Conservation (phyloP, 2,329 filamentous ascomycete species). For the Colletotrichum camelliae region DNA sequence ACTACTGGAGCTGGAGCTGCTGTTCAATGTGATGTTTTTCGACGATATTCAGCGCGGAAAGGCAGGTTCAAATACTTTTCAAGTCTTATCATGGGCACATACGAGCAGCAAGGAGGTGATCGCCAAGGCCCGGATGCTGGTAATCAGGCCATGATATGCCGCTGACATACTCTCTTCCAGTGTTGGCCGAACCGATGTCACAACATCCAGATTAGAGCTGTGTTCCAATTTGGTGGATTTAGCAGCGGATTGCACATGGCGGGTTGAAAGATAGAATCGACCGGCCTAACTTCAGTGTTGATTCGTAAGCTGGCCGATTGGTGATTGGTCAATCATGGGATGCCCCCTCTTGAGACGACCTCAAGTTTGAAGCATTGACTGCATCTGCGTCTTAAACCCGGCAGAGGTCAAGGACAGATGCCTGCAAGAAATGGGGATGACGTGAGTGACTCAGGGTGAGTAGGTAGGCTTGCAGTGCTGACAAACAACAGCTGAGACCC, state of each 20-base stretch:
- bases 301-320: neutral
- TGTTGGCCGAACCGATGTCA: neutral
- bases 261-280: neutral
- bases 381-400: neutral
- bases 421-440: neutral
- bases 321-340: neutral
- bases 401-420: neutral
- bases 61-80: neutral
- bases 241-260: neutral
- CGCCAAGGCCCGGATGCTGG: neutral
- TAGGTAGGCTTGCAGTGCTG: neutral
- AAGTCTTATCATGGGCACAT: neutral
- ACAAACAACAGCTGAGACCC: neutral
- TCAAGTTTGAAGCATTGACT: neutral
- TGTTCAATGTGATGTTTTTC: neutral
- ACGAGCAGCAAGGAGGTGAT: neutral
- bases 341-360: neutral
- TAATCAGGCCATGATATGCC: neutral
- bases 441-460: neutral
- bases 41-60: neutral
- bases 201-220: neutral
- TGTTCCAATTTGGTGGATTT: neutral
- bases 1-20: neutral
- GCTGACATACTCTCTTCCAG: neutral
- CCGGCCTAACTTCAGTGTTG: neutral